A percentile compares a stretch with the other conserved stretches of the same genome.
Evolutionary conservation across 2,329 filamentous ascomycete species (phyloP).

Genomic region (Sclerotinia borealis): DNA sequence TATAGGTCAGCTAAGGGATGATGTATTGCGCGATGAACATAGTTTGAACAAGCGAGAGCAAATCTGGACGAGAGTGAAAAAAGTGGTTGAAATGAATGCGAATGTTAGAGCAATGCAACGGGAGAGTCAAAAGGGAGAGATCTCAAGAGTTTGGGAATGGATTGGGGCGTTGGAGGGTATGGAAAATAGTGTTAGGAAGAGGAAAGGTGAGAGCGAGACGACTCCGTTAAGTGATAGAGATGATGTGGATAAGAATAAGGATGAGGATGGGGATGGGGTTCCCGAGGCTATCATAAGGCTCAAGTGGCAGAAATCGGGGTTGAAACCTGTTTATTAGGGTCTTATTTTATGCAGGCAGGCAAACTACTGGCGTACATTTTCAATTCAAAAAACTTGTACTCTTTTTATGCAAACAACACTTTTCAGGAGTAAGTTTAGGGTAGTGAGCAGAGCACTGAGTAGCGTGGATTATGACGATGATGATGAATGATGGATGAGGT

Average conservation of each 20-base stretch:
- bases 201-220: slow-evolving; percentile 42
- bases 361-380: no score
- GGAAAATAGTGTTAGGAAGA: slow-evolving; percentile 37
- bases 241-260: neutral
- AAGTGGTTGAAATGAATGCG: slow-evolving; percentile 85
- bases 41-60: slow-evolving; percentile 67
- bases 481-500: no score
- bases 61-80: slow-evolving; percentile 77
- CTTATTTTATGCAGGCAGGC: neutral
- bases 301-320: slow-evolving; percentile 28
- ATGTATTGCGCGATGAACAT: slow-evolving; percentile 79
- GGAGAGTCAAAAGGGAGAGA: slow-evolving; percentile 58
- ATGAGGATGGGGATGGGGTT: slow-evolving; percentile 11
- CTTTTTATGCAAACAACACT: no score
- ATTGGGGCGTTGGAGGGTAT: slow-evolving; percentile 49
- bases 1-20: slow-evolving; percentile 83
- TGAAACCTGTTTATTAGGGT: slow-evolving; percentile 31
- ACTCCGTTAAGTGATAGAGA: slow-evolving; percentile 16
- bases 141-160: slow-evolving; percentile 65
- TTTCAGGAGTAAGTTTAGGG: no score
- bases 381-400: no score
- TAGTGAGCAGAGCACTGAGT: no score
- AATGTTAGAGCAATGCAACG: slow-evolving; percentile 77
- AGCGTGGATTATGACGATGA: no score
- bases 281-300: slow-evolving; percentile 20